Percentiles rank a stretch among this genome's conserved stretches.
These are phyloP conservation scores for Colletotrichum tropicale DNA, from an alignment of 2,329 filamentous ascomycete species.

Conservation along the genomic window DNA sequence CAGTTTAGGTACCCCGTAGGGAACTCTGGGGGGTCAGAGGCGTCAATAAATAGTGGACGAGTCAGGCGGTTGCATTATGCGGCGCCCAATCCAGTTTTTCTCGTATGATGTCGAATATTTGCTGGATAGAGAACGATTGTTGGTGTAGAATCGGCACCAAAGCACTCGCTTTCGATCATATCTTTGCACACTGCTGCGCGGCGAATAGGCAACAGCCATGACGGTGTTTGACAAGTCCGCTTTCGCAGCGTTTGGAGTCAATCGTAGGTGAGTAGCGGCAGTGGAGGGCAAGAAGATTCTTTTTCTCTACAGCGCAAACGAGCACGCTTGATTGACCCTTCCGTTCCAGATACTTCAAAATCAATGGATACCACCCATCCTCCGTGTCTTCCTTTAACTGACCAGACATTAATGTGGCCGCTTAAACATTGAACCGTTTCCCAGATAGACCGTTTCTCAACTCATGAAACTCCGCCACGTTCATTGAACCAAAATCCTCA, in stretches of 20 bases:
- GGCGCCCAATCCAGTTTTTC: not conserved
- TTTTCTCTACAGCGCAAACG: not conserved
- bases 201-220: not conserved
- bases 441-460: not conserved
- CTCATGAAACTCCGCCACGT: not conserved
- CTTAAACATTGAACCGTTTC: not conserved
- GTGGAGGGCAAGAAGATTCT: not conserved
- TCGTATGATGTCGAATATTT: not conserved
- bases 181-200: not conserved
- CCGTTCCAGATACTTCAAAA: not conserved
- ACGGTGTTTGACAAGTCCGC: not conserved
- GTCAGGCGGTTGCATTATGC: not conserved
- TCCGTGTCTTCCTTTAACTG: not conserved
- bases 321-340: not conserved
- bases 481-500: not conserved
- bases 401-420: not conserved
- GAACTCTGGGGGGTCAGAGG: not conserved
- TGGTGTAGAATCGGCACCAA: not conserved
- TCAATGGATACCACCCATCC: not conserved
- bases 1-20: not conserved
- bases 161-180: not conserved
- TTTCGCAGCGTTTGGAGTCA: not conserved
- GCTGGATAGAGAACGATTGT: not conserved
- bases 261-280: not conserved
- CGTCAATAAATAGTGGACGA: not conserved